These are phyloP conservation scores for Neurospora sp. DNA, from an alignment of 495 filamentous ascomycete genomes.

Conservation along the genomic window DNA sequence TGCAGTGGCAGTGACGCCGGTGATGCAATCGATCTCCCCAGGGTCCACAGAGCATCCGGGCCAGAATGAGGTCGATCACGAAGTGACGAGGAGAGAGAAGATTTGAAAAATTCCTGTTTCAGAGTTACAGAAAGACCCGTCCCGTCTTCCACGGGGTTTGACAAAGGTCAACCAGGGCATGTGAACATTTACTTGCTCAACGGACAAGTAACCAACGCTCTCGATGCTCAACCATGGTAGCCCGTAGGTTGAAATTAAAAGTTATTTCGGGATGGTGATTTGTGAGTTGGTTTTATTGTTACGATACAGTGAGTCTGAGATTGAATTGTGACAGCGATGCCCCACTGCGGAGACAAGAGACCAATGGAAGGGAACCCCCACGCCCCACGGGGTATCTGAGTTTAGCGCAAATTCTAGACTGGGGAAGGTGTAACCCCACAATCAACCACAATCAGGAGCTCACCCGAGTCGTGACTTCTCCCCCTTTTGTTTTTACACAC, in stretches of 20 bases:
- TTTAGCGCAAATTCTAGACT: constrained; percentile 2
- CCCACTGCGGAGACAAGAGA: background rate
- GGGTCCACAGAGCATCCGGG: background rate
- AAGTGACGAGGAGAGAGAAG: background rate
- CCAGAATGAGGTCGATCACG: background rate
- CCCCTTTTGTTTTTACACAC: background rate
- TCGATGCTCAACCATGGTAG: background rate
- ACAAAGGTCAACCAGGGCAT: background rate
- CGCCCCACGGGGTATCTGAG: constrained; percentile 21
- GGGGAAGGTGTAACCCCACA: constrained; percentile 15
- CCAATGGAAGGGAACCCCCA: constrained; percentile 12
- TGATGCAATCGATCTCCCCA: background rate
- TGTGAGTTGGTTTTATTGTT: background rate
- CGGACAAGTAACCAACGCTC: background rate
- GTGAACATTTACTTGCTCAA: background rate
- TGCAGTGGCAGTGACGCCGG: background rate
- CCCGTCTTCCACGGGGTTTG: background rate
- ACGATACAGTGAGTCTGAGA: background rate
- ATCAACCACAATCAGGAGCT: too few species aligned
- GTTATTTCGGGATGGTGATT: background rate
- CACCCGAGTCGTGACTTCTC: too few species aligned
- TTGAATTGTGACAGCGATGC: background rate
- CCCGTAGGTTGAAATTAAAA: background rate
- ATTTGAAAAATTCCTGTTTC: background rate
- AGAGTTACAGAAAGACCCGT: background rate